These are phyloP conservation scores for Allantophomopsis cytisporea DNA, from an alignment of 2,329 filamentous ascomycete genomes.

Conservation along the genomic window DNA sequence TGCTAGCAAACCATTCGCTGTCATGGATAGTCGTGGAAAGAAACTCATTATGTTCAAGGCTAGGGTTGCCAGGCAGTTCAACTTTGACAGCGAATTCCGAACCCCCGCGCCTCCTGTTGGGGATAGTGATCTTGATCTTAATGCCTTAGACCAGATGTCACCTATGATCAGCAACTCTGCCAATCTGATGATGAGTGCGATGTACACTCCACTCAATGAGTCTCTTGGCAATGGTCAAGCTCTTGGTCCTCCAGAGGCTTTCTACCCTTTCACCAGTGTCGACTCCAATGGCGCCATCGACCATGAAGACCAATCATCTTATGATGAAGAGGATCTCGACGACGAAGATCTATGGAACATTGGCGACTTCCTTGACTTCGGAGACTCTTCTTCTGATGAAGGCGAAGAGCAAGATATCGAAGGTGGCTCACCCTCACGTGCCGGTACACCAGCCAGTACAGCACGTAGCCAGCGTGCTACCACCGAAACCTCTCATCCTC, in stretches of 20 bases:
- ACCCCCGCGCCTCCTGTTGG: constrained; percentile 17
- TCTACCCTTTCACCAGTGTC: constrained; percentile 51
- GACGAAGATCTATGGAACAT: constrained; percentile 52
- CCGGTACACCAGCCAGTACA: constrained; percentile 35
- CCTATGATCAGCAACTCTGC: constrained; percentile 54
- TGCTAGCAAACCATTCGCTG: constrained; percentile 22
- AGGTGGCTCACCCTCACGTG: constrained; percentile 24
- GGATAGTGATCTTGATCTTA: constrained; percentile 18
- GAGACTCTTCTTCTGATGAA: constrained; percentile 41
- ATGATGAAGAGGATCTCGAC: constrained; percentile 39
- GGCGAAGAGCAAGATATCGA: constrained; percentile 43
- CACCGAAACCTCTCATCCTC: constrained; percentile 34
- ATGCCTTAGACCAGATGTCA: constrained; percentile 8
- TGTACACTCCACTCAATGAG: constrained; percentile 24
- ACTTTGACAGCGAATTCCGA: constrained; percentile 19
- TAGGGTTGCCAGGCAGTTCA: constrained; percentile 17
- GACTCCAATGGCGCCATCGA: constrained; percentile 39
- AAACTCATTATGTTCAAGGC: constrained; percentile 25
- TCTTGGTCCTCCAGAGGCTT: constrained; percentile 63
- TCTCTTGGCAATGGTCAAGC: constrained; percentile 32
- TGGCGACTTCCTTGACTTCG: constrained; percentile 61
- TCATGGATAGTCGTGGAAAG: constrained; percentile 24
- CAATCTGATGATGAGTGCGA: constrained; percentile 61
- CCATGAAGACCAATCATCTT: constrained; percentile 35
- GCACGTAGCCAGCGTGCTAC: constrained; percentile 28